phyloP scores from a whole-genome alignment of 163 green algal species.

The Chlorella variabilis region DNA sequence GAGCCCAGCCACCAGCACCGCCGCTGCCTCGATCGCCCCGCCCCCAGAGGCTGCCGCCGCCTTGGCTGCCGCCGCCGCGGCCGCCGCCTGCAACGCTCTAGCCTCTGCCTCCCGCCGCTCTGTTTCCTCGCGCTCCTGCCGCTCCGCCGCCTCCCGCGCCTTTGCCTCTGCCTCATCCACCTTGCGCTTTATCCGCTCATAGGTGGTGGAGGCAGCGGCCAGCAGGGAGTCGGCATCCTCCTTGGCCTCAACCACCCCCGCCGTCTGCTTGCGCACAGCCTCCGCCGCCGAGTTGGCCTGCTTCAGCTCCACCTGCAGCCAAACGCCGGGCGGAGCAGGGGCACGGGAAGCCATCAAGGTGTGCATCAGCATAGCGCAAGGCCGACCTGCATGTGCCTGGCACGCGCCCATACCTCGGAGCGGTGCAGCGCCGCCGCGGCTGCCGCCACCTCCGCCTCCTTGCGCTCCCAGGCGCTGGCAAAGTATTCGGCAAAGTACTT shows the following conservation, averaged over 20 bases:
- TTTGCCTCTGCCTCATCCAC: conserved; percentile 10
- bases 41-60: neutral
- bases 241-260: conserved; percentile 12
- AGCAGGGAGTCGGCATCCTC: conserved; percentile 28
- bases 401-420: conserved; percentile 5
- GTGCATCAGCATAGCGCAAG: neutral
- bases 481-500: conserved; percentile 32
- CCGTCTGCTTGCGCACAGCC: conserved; percentile 2
- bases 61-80: neutral
- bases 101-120: neutral
- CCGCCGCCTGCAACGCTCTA: neutral
- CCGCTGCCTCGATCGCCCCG: too few relatives aligned
- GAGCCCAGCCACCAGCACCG: neutral
- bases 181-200: neutral
- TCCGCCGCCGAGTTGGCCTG: conserved; percentile 15
- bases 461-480: conserved; percentile 21
- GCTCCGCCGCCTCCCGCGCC: conserved; percentile 6
- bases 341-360: neutral
- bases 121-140: neutral
- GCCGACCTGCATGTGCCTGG: neutral
- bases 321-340: neutral
- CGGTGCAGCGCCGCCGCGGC: conserved; percentile 17
- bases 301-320: conserved; percentile 25
- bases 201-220: neutral
- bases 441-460: conserved; percentile 9